These are phyloP conservation scores for Eucalyptus erythrocorys DNA, from an alignment of 345 rosid genomes.

Conservation along the genomic window DNA sequence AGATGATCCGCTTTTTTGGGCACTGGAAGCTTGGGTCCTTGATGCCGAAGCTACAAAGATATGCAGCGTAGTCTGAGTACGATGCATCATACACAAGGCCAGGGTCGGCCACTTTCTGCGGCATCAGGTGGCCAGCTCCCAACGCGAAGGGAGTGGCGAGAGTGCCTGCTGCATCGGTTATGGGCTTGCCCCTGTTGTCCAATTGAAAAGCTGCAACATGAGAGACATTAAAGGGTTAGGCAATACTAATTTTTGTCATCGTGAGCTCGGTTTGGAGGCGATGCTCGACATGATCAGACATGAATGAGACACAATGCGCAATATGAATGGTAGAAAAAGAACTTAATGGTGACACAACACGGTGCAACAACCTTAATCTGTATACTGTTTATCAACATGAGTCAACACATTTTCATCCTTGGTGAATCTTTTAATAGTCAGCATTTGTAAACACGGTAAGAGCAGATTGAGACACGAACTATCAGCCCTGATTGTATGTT, in stretches of 20 bases:
- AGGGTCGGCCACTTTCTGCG: slow-evolving; percentile 54
- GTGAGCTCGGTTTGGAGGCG: not conserved
- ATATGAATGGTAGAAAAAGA: not conserved
- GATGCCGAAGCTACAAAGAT: slow-evolving; percentile 33
- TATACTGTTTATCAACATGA: not conserved
- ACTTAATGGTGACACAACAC: not conserved
- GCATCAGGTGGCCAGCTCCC: slow-evolving; percentile 66
- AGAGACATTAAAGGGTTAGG: not conserved
- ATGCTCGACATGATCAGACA: not conserved
- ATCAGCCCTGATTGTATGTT: not conserved
- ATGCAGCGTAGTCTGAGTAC: slow-evolving; percentile 34
- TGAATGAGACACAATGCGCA: not conserved
- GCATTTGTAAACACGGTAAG: not conserved
- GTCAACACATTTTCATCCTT: not conserved
- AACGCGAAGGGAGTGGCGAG: slow-evolving; percentile 42
- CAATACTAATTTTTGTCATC: not conserved
- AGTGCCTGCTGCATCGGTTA: slow-evolving; percentile 28
- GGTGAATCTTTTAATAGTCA: not conserved
- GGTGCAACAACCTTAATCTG: not conserved
- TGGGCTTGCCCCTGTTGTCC: slow-evolving; percentile 31
- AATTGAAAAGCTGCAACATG: slow-evolving; percentile 28
- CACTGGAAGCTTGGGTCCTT: slow-evolving; percentile 17
- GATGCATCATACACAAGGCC: slow-evolving; percentile 77
- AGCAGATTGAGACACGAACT: not conserved
- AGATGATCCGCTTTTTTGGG: slow-evolving; percentile 13